Percentiles rank a stretch among this genome's conserved stretches.
These are phyloP conservation scores for Diospyros lotus DNA, from an alignment of 148 eudicot species.

Conservation along the genomic window DNA sequence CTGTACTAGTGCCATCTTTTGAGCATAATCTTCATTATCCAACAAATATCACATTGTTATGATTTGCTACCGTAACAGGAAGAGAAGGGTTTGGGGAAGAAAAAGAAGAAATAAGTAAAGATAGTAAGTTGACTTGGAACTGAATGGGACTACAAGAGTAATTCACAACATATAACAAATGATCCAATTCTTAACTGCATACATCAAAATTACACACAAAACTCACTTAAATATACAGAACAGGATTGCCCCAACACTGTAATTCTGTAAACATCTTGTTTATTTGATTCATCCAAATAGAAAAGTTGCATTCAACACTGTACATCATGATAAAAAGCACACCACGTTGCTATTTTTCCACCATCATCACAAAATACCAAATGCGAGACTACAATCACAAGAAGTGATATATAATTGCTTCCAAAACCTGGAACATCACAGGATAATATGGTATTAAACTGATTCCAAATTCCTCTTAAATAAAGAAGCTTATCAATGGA, in stretches of 20 bases:
- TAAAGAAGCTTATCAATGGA: background rate
- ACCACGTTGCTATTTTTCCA: background rate
- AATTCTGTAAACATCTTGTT: no score
- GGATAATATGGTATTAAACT: constrained; percentile 3
- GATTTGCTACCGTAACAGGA: no score
- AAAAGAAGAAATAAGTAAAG: no score
- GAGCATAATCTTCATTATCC: no score
- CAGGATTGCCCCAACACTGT: background rate
- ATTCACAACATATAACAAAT: no score
- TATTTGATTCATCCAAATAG: background rate
- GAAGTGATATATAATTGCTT: constrained; percentile 12
- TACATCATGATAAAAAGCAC: background rate
- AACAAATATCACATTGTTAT: no score
- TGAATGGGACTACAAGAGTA: background rate
- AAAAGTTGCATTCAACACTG: background rate
- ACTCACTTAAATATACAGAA: background rate
- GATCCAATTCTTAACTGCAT: no score
- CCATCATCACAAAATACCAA: constrained; percentile 1
- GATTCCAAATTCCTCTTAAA: background rate
- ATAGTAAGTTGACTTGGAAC: background rate
- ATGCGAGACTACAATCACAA: constrained; percentile 15
- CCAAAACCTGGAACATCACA: constrained; percentile 13
- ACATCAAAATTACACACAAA: background rate
- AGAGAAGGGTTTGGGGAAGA: no score
- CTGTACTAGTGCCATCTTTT: no score